Evolutionary conservation across 257 asterid genomes (phyloP).

Genomic region (Thymus mandschuricus): DNA sequence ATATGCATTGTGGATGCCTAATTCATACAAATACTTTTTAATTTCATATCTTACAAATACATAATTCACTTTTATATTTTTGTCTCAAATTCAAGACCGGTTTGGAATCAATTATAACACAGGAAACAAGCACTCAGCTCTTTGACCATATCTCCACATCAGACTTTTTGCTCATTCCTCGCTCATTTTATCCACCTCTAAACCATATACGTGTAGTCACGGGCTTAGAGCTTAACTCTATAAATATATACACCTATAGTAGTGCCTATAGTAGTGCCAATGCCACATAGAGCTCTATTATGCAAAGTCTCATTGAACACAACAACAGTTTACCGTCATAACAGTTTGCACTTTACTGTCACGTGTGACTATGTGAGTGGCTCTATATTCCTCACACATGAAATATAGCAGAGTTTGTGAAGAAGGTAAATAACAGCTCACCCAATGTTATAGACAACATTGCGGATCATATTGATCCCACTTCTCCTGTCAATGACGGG

Average conservation of each 20-base stretch:
- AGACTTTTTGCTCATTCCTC: slow-evolving; percentile 2
- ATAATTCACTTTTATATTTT: not conserved
- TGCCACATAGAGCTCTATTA: not conserved
- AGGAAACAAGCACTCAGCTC: not conserved
- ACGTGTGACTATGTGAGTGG: not conserved
- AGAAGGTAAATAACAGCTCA: slow-evolving; percentile 47
- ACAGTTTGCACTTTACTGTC: not conserved
- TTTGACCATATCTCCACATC: not conserved
- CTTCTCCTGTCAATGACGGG: slow-evolving; percentile 87
- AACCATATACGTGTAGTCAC: not conserved
- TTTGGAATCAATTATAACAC: slow-evolving; percentile 1
- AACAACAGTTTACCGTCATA: not conserved
- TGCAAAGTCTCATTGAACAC: not conserved
- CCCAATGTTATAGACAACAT: slow-evolving; percentile 84
- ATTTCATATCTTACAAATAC: not conserved
- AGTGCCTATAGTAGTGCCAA: not conserved
- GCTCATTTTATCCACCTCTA: slow-evolving; percentile 10
- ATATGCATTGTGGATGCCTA: not conserved
- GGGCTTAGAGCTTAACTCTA: not conserved
- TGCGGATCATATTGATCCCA: slow-evolving; percentile 75
- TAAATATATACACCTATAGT: not conserved
- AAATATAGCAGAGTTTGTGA: not conserved
- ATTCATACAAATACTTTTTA: not conserved
- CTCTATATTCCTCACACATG: not conserved
- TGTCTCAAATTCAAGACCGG: slow-evolving; percentile 20